A percentile compares a stretch with the other conserved stretches of the same genome.
These are phyloP conservation scores for Colletotrichum caudatum DNA, from an alignment of 2,329 filamentous ascomycete genomes.

Conservation along the genomic window DNA sequence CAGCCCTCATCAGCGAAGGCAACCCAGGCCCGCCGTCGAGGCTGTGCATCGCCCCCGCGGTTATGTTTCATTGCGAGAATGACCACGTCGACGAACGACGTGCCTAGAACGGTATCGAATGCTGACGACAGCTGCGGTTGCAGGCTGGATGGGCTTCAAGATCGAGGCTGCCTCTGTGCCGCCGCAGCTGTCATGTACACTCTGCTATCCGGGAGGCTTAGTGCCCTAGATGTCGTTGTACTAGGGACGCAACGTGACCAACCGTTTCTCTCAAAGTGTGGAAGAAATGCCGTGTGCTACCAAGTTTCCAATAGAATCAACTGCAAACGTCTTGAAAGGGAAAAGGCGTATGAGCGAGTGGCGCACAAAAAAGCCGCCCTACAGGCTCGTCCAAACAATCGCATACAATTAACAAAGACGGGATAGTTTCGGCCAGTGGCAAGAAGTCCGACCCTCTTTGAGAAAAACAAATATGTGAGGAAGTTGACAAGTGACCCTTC, in stretches of 20 bases:
- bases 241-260: neutral
- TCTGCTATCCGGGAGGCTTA: neutral
- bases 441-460: neutral
- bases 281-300: neutral
- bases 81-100: neutral
- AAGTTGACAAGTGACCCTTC: constrained; percentile 4
- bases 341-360: neutral
- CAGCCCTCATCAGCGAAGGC: neutral
- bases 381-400: neutral
- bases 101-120: neutral
- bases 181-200: neutral
- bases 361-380: neutral
- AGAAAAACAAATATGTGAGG: neutral
- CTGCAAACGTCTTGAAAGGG: neutral
- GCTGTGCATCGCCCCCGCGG: constrained; percentile 7
- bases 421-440: neutral
- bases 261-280: neutral
- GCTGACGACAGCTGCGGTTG: neutral
- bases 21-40: neutral
- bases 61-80: neutral
- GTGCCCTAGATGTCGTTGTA: neutral
- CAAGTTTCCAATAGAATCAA: neutral
- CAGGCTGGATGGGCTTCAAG: neutral
- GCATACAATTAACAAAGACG: neutral
- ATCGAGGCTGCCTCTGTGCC: neutral